Conservation (phyloP, 169 alveolate species). For the Amoebophrya sp. region DNA sequence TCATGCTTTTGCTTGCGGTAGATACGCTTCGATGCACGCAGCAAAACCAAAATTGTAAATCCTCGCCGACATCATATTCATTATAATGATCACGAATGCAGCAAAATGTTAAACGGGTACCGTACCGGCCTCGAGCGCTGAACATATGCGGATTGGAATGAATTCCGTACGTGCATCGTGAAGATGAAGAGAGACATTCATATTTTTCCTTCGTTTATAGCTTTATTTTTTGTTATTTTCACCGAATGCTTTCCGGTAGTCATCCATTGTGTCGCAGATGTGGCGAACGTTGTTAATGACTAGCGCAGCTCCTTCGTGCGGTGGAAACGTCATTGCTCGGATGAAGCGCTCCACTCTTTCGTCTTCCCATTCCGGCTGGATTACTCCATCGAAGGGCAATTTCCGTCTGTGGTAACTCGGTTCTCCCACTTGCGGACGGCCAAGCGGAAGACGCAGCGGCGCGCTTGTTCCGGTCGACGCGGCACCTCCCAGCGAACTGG, state of each 20-base stretch:
- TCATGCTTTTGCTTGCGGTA: too few relatives aligned
- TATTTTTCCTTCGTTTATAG: not conserved
- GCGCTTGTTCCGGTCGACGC: not conserved
- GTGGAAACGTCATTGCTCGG: not conserved
- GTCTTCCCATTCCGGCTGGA: not conserved
- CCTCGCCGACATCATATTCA: too few relatives aligned
- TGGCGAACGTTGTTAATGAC: not conserved
- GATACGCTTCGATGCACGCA: too few relatives aligned
- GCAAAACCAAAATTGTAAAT: too few relatives aligned
- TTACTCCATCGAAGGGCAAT: not conserved
- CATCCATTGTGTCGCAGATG: not conserved
- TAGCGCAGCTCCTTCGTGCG: not conserved
- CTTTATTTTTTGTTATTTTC: too few relatives aligned
- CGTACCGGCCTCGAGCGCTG: not conserved
- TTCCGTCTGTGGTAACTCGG: not conserved
- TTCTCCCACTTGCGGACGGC: not conserved
- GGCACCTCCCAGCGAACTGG: too few relatives aligned
- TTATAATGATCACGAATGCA: too few relatives aligned
- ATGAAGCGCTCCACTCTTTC: not conserved
- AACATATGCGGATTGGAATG: not conserved
- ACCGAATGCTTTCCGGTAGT: not conserved
- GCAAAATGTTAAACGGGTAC: too few relatives aligned
- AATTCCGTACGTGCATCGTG: not conserved
- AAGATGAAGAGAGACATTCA: not conserved
- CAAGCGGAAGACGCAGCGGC: not conserved